Percentiles rank a stretch among this genome's conserved stretches.
Conservation (phyloP, 1,139 yeast genomes). For the Hemisphaericaspora xylanilytica region DNA sequence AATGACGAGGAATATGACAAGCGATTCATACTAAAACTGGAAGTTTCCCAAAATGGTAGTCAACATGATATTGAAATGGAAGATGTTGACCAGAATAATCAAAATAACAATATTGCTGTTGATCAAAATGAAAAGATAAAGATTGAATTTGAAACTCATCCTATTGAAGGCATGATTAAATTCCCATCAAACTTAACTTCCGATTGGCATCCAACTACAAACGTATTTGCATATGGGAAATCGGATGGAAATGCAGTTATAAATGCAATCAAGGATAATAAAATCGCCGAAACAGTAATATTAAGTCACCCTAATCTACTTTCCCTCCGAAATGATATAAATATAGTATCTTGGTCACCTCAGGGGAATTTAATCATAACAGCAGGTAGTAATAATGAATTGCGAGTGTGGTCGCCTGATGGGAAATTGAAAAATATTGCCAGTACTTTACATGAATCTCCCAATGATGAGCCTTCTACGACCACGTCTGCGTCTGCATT, state of each 20-base stretch:
- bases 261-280: slow-evolving; percentile 29
- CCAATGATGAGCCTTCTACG: not conserved
- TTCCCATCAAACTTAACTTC: slow-evolving; percentile 32
- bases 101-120: slow-evolving; percentile 3
- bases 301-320: slow-evolving; percentile 32
- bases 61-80: slow-evolving; percentile 19
- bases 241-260: slow-evolving; percentile 35
- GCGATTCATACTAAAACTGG: slow-evolving; percentile 19
- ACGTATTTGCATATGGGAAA: slow-evolving; percentile 40
- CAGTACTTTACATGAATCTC: slow-evolving; percentile 14
- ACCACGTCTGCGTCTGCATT: not conserved
- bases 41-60: slow-evolving; percentile 10
- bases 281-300: slow-evolving; percentile 35
- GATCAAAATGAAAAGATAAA: slow-evolving; percentile 2
- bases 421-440: slow-evolving; percentile 63
- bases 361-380: slow-evolving; percentile 56
- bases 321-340: slow-evolving; percentile 27
- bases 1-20: slow-evolving; percentile 8
- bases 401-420: slow-evolving; percentile 66
- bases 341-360: slow-evolving; percentile 62
- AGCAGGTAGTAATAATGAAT: slow-evolving; percentile 60
- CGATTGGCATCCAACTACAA: slow-evolving; percentile 41
- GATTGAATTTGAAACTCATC: slow-evolving; percentile 21
- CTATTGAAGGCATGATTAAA: slow-evolving; percentile 20
- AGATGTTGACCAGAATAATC: slow-evolving; percentile 10